Evolutionary conservation across 139 green algal species (phyloP), one percentile per base, ranked within the genome.

Genomic region (Coelastrella sp.): DNA sequence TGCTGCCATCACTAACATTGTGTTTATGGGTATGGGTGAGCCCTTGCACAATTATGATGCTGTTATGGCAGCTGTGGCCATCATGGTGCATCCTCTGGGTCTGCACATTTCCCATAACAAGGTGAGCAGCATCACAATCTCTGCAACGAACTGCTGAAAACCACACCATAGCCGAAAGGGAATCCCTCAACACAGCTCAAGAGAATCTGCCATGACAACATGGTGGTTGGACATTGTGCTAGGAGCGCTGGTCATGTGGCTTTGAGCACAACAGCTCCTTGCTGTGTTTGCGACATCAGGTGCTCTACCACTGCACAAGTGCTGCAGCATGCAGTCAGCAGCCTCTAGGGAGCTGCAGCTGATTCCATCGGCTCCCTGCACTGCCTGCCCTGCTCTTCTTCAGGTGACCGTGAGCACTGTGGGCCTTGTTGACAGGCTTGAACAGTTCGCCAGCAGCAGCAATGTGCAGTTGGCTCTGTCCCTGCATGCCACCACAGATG

Each of bases 401-500:
- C 85, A 96, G 93, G 89, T 98, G 35, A 97, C 97, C 0, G 96
- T 99, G 49, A 97, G 94, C 24, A 98, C 97, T 0, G 95, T 97
- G 24, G 97, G 97, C 4, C 94, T 99, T 56, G 95, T 99, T 27
- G 95, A 96, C 0, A 88, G 98, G 92, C 96, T 99, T 79, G 92
- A 90, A 14, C 60, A 76, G 0, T 97, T 99, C 75, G 85, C 91
- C 27, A 82, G 86, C 4, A 84, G 80, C 88, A 78, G 68, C 88
- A 83, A 84, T 3, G 96, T 92, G 7, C 94, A 96, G 89, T 91
- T 99, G 76, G 97, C 97, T 0, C 93, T 99, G 15, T 97, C 93
- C 0, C 95, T 99, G 72, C 97, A 99, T 87, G 97, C 97, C 22
- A 98, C 97, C 27, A 99, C 96, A 24, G 96, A 99, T 92, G 94